Evolutionary conservation across 2,329 filamentous ascomycete genomes (phyloP).

Genomic region (Ilyonectria destructans): DNA sequence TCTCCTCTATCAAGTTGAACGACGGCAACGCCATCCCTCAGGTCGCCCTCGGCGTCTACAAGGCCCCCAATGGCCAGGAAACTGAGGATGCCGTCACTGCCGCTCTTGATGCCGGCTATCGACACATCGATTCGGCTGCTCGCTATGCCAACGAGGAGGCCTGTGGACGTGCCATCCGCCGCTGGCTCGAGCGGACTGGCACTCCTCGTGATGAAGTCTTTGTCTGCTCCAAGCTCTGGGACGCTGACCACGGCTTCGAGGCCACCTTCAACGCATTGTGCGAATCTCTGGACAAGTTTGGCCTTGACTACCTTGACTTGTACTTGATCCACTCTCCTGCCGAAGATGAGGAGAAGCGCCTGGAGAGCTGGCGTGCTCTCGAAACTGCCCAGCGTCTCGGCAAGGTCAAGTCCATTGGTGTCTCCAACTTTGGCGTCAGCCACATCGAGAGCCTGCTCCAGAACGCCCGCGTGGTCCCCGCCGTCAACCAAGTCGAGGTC

Average conservation of each 20-base stretch:
- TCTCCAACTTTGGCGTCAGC: constrained; percentile 84
- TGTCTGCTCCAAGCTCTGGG: constrained; percentile 80
- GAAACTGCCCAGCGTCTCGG: constrained; percentile 78
- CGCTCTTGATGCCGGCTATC: constrained; percentile 72
- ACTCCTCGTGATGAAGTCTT: constrained; percentile 78
- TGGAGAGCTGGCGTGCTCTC: constrained; percentile 82
- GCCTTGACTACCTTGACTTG: constrained; percentile 81
- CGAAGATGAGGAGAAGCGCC: constrained; percentile 76
- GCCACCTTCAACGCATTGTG: constrained; percentile 73
- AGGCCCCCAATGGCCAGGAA: constrained; percentile 67
- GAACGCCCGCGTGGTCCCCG: constrained; percentile 74
- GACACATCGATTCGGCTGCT: constrained; percentile 70
- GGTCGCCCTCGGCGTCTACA: constrained; percentile 65
- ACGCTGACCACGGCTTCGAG: constrained; percentile 60
- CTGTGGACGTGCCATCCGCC: constrained; percentile 80
- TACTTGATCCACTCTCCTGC: constrained; percentile 79
- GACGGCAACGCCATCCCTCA: constrained; percentile 80
- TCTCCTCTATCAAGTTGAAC: constrained; percentile 74
- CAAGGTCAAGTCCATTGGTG: constrained; percentile 79
- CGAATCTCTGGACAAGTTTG: constrained; percentile 77
- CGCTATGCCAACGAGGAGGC: constrained; percentile 78
- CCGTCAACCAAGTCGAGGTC: constrained; percentile 85
- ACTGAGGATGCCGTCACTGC: constrained; percentile 73
- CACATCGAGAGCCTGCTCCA: constrained; percentile 70
- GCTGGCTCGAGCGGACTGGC: constrained; percentile 75